Percentiles rank a stretch among this genome's conserved stretches.
Conservation (phyloP, 768 basidiomycete species). For the Myochromella boudieri region DNA sequence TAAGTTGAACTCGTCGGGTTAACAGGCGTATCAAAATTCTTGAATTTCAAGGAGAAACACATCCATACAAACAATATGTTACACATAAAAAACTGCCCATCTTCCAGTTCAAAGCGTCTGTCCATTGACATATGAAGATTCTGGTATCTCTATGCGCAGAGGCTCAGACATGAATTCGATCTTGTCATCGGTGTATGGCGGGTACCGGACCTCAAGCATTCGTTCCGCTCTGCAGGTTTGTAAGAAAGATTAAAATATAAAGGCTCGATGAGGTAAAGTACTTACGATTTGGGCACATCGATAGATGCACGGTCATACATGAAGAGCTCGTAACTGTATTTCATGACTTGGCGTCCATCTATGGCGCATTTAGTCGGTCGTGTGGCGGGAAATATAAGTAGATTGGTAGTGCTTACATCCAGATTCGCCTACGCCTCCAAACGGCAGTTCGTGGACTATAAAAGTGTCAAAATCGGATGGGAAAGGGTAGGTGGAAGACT, state of each 20-base stretch:
- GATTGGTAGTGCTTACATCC: slow-evolving; percentile 47
- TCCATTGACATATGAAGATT: slow-evolving; percentile 1
- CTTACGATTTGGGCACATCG: slow-evolving; percentile 54
- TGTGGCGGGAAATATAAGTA: not conserved
- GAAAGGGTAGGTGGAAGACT: slow-evolving; percentile 12
- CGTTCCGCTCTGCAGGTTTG: slow-evolving; percentile 38
- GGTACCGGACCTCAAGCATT: slow-evolving; percentile 41
- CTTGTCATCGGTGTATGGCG: slow-evolving; percentile 47
- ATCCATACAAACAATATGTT: too few species aligned
- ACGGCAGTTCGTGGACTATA: slow-evolving; percentile 38
- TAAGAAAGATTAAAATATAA: not conserved
- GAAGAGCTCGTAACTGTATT: slow-evolving; percentile 56
- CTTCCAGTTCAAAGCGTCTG: too few species aligned
- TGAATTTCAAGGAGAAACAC: too few species aligned
- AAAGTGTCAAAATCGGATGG: slow-evolving; percentile 2
- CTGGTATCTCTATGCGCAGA: slow-evolving; percentile 23
- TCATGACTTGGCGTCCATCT: slow-evolving; percentile 58
- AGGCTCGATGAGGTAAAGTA: slow-evolving; percentile 2
- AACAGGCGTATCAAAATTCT: too few species aligned
- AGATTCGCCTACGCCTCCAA: slow-evolving; percentile 60
- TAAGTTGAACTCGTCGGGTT: too few species aligned
- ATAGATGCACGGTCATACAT: slow-evolving; percentile 46
- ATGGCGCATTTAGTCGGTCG: slow-evolving; percentile 2
- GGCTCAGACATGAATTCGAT: slow-evolving; percentile 27
- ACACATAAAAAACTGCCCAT: too few species aligned